Conservation (phyloP, 306 rosid genomes). For the Castanea sativa region DNA sequence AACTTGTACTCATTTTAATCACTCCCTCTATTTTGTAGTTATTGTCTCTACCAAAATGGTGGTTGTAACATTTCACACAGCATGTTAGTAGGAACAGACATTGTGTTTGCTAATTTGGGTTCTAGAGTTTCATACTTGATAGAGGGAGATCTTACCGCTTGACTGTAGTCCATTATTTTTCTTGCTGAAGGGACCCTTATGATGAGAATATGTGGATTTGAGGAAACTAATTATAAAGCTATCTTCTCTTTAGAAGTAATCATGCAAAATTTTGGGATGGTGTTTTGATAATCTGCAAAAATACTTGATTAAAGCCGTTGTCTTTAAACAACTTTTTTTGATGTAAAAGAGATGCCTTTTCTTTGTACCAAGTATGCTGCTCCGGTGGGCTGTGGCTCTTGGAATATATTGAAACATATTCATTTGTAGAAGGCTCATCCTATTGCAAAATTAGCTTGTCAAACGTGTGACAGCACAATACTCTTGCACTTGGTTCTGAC, state of each 20-base stretch:
- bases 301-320: background rate
- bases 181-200: no score
- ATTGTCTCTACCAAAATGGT: no score
- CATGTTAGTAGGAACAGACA: no score
- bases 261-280: background rate
- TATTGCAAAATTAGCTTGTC: background rate
- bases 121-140: no score
- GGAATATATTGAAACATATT: background rate
- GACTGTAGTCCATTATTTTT: no score
- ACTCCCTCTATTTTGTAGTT: no score
- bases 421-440: background rate
- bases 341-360: background rate
- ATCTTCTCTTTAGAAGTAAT: background rate
- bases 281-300: background rate
- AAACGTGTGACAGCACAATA: background rate
- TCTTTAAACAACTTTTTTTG: background rate
- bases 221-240: no score
- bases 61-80: no score
- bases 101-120: no score
- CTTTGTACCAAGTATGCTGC: background rate
- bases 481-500: background rate
- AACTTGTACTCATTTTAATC: no score
- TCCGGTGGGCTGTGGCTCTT: background rate
- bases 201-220: no score
- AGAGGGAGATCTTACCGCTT: no score